These are phyloP conservation scores for Karstenula rhodostoma DNA, from an alignment of 2,329 filamentous ascomycete species.

Conservation along the genomic window DNA sequence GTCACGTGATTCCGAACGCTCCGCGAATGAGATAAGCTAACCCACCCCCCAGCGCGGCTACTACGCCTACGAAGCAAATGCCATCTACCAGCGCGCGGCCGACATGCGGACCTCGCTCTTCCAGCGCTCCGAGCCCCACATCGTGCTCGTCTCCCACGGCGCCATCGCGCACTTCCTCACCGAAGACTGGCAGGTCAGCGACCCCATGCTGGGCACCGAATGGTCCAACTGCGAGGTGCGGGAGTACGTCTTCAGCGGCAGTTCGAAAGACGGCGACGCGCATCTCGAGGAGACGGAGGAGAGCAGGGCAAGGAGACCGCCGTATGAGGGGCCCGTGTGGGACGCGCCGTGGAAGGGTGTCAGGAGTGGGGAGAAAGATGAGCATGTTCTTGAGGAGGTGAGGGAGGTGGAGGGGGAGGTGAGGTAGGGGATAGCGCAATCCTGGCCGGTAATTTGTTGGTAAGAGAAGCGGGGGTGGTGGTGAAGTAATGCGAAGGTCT, in stretches of 20 bases:
- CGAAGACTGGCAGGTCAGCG: slow-evolving; percentile 69
- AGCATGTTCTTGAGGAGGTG: slow-evolving; percentile 41
- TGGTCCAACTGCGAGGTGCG: slow-evolving; percentile 48
- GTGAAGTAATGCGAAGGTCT: too few species aligned
- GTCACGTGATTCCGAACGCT: too few species aligned
- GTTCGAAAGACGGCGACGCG: slow-evolving; percentile 35
- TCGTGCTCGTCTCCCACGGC: slow-evolving; percentile 82
- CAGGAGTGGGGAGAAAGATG: slow-evolving; percentile 30
- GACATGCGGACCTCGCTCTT: slow-evolving; percentile 40
- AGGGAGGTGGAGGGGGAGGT: slow-evolving; percentile 17
- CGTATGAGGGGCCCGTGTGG: slow-evolving; percentile 8
- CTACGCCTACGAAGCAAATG: slow-evolving; percentile 39
- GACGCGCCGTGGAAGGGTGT: background rate
- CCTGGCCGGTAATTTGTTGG: too few species aligned
- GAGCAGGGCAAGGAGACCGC: slow-evolving; percentile 30
- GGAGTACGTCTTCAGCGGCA: slow-evolving; percentile 38
- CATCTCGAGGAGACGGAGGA: slow-evolving; percentile 38
- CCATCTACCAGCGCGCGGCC: slow-evolving; percentile 39
- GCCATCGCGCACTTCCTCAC: slow-evolving; percentile 86
- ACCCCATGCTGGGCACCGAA: slow-evolving; percentile 41
- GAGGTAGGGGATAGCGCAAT: background rate
- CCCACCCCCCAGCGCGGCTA: slow-evolving; percentile 35
- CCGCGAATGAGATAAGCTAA: background rate
- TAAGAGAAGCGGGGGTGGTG: too few species aligned
- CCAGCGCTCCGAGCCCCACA: slow-evolving; percentile 45